Evolutionary conservation across 2,329 filamentous ascomycete species (phyloP).

Genomic region (Aspergillus latus): DNA sequence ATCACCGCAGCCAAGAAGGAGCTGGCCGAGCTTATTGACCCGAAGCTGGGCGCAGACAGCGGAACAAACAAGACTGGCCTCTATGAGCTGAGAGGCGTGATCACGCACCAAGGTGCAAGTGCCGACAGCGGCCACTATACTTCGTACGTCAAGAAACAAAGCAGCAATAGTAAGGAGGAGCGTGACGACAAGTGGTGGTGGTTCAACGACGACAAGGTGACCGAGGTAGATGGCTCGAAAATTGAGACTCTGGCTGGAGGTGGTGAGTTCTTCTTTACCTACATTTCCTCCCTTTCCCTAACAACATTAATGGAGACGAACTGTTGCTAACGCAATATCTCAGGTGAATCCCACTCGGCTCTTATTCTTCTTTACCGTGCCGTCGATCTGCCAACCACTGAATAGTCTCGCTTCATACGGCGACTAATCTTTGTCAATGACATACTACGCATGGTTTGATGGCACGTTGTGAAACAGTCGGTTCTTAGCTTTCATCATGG

Average conservation of each 20-base stretch:
- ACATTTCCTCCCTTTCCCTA: not conserved
- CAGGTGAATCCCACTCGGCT: conserved; percentile 53
- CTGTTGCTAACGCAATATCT: conserved; percentile 19
- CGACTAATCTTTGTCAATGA: not conserved
- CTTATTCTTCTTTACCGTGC: conserved; percentile 53
- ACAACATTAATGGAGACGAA: not conserved
- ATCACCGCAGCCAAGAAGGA: conserved; percentile 84
- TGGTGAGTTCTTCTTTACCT: conserved; percentile 52
- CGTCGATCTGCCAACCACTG: conserved; percentile 47
- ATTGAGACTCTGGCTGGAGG: conserved; percentile 88
- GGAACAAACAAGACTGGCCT: conserved; percentile 90
- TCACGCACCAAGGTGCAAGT: conserved; percentile 94
- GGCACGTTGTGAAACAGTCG: not conserved
- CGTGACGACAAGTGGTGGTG: conserved; percentile 97
- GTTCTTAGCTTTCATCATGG: not conserved
- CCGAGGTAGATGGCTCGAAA: conserved; percentile 86
- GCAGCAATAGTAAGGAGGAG: conserved; percentile 71
- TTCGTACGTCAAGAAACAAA: conserved; percentile 92
- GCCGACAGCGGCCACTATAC: conserved; percentile 99
- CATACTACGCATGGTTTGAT: not conserved
- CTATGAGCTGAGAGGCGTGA: conserved; percentile 89
- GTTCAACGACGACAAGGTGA: conserved; percentile 99
- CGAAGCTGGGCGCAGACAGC: conserved; percentile 71
- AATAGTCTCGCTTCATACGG: not conserved
- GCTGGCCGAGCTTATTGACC: conserved; percentile 73